A percentile compares a stretch with the other conserved stretches of the same genome.
Conservation (phyloP, 2,329 filamentous ascomycete species). For the Trichoderma atroviride region DNA sequence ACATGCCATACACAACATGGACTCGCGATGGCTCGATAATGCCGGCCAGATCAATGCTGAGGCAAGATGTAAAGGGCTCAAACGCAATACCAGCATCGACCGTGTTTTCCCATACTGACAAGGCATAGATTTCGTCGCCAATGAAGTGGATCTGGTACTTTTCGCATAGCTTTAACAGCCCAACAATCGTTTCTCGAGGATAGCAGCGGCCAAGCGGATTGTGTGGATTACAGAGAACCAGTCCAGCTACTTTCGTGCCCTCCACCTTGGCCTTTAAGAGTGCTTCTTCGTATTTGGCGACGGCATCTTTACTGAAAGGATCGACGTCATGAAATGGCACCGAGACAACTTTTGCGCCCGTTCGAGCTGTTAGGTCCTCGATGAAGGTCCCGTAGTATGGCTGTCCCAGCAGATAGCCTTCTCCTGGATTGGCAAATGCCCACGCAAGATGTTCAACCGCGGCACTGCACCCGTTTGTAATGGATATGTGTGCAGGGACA, state of each 20-base stretch:
- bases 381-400: conserved; percentile 53
- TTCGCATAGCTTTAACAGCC: conserved; percentile 50
- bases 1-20: conserved; percentile 53
- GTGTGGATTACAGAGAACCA: conserved; percentile 55
- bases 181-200: conserved; percentile 41
- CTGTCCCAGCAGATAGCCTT: conserved; percentile 44
- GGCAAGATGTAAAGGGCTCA: conserved; percentile 47
- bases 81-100: conserved; percentile 33
- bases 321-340: conserved; percentile 49
- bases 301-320: conserved; percentile 45
- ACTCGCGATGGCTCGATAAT: conserved; percentile 52
- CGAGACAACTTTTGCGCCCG: conserved; percentile 45
- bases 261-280: conserved; percentile 41
- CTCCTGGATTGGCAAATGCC: conserved; percentile 44
- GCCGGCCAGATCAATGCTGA: conserved; percentile 46
- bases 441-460: conserved; percentile 46
- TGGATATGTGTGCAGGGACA: conserved; percentile 38
- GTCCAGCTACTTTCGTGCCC: conserved; percentile 45
- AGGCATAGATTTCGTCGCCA: conserved; percentile 53
- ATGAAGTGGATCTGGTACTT: conserved; percentile 55
- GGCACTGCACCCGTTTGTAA: conserved; percentile 46
- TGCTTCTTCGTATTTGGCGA: conserved; percentile 50
- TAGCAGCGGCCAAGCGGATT: conserved; percentile 56
- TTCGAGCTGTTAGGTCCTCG: conserved; percentile 47
- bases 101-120: conserved; percentile 51